Evolutionary conservation across 179 eudicot genomes (phyloP).

Genomic region (Silene coronaria): DNA sequence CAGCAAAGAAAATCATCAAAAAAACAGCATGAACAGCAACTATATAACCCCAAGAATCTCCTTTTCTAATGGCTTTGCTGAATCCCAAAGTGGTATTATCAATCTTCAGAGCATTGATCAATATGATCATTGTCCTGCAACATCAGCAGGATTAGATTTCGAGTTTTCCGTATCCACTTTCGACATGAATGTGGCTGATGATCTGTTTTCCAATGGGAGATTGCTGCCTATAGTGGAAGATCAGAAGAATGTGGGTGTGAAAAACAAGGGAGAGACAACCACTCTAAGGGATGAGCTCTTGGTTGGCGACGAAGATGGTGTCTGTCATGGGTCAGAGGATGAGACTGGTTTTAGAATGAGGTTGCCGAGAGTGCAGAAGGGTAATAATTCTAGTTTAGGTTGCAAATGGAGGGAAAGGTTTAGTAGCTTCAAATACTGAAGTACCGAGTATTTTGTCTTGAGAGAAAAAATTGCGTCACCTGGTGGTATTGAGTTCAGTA

Average conservation of each 20-base stretch:
- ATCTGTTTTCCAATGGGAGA: constrained; percentile 19
- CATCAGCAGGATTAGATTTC: constrained; percentile 15
- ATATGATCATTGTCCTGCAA: neutral
- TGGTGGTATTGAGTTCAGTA: neutral
- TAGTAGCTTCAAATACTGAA: constrained; percentile 12
- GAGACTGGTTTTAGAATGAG: neutral
- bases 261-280: neutral
- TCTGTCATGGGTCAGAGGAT: neutral
- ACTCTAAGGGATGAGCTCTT: constrained; percentile 28
- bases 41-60: constrained; percentile 24
- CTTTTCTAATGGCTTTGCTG: constrained; percentile 29
- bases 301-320: constrained; percentile 7
- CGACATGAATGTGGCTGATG: constrained; percentile 20
- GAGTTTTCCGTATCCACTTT: constrained; percentile 18
- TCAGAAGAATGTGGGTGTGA: neutral
- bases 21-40: neutral
- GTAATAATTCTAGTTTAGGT: neutral
- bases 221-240: constrained; percentile 14
- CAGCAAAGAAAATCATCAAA: constrained; percentile 2
- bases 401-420: constrained; percentile 23
- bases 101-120: neutral
- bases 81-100: neutral
- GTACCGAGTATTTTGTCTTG: neutral
- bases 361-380: constrained; percentile 10
- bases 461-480: neutral